These are phyloP conservation scores for Bruguiera gymnorhiza DNA, from an alignment of 345 rosid species.

Conservation along the genomic window DNA sequence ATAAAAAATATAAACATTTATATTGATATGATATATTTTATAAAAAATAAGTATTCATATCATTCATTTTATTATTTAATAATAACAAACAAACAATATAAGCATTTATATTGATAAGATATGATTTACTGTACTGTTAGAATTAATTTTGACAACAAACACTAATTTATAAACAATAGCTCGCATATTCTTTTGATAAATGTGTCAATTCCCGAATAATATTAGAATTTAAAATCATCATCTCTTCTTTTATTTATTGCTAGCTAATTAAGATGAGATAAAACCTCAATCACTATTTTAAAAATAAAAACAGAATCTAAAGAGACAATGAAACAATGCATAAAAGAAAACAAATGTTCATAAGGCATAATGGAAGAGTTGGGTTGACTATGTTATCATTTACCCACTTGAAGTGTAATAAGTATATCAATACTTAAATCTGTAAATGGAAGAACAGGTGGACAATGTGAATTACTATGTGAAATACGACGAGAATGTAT, in stretches of 20 bases:
- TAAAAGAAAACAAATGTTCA: background rate
- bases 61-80: too few relatives aligned
- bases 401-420: background rate
- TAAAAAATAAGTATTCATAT: too few relatives aligned
- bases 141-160: background rate
- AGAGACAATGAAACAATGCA: background rate
- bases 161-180: background rate
- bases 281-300: too few relatives aligned
- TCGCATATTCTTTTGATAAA: background rate
- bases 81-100: too few relatives aligned
- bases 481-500: too few relatives aligned
- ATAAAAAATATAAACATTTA: too few relatives aligned
- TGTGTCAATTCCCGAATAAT: background rate
- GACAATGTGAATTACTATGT: background rate
- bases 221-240: background rate
- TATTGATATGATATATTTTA: too few relatives aligned
- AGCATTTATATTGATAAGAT: too few relatives aligned
- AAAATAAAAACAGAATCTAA: too few relatives aligned
- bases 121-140: background rate
- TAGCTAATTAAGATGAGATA: background rate
- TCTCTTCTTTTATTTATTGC: background rate
- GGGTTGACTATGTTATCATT: background rate
- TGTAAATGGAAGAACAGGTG: background rate
- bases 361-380: background rate
- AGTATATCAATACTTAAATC: background rate